Evolutionary conservation across 2,329 filamentous ascomycete genomes (phyloP), one percentile per base, ranked within the genome.

Genomic region (Fusarium sp.): DNA sequence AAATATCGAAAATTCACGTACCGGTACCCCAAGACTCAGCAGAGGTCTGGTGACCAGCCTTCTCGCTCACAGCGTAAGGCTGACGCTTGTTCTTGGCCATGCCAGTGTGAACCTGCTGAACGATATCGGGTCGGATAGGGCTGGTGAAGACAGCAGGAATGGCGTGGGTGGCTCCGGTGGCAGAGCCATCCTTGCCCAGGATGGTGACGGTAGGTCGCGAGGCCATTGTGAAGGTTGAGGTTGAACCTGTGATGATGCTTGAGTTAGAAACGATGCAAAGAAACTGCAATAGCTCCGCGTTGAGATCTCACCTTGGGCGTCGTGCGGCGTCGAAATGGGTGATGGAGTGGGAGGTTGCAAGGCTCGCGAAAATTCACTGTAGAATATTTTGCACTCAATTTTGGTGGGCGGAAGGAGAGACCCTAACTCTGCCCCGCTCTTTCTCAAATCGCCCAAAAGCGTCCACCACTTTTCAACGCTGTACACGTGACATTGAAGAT

Each of bases 41-140:
- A 86, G 94, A 97, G 83, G 96, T 99, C 89, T 99, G 96, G 88
- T 99, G 96, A 88, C 96, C 96, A 83, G 96, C 96, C 93, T 99
- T 99, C 92, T 98, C 95, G 92, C 94, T 97, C 89, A 99, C 96
- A 81, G 96, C 91, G 86, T 99, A 99, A 79, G 96, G 94, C 81
- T 99, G 96, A 84, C 96, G 92, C 92, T 97, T 98, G 92, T 99
- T 99, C 94, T 99, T 99, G 84, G 95, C 95, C 89, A 99, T 97
- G 82, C 96, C 96, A 81, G 94, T 97, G 92, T 99, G 96, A 81
- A 98, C 92, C 85, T 94, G 92, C 90, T 98, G 95, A 83, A 99
- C 96, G 84, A 99, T 97, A 87, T 99, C 96, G 81, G 94, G 93
- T 84, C 96, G 95, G 89, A 99, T 98, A 79, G 96, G 96, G 79